Evolutionary conservation across 352 stramenopile genomes (phyloP).

Genomic region (Phytophthora brassicae): DNA sequence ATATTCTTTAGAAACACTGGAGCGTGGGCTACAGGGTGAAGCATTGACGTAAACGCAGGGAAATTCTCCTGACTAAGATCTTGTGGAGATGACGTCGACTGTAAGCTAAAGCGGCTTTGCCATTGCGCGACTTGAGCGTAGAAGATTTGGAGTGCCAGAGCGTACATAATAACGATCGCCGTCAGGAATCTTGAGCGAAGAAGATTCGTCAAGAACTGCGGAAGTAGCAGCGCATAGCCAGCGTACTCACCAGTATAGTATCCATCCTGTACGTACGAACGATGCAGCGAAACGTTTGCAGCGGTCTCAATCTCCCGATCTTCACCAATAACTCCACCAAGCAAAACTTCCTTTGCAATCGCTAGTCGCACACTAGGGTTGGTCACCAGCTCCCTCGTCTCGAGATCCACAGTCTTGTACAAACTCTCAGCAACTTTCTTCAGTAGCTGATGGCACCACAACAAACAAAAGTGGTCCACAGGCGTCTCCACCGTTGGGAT

Average conservation of each 20-base stretch:
- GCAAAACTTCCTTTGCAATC: conserved; percentile 43
- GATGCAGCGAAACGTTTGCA: conserved; percentile 40
- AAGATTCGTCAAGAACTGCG: conserved; percentile 49
- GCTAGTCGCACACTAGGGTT: conserved; percentile 43
- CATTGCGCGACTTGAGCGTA: conserved; percentile 62
- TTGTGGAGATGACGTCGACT: conserved; percentile 25
- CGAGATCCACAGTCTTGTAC: conserved; percentile 55
- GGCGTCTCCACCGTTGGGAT: conserved; percentile 65
- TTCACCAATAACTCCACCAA: conserved; percentile 24
- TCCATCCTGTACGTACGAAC: conserved; percentile 47
- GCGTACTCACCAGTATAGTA: conserved; percentile 56
- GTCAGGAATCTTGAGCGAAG: conserved; percentile 49
- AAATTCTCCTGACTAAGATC: conserved; percentile 39
- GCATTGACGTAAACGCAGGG: conserved; percentile 58
- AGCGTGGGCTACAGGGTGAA: conserved; percentile 53
- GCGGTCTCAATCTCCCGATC: conserved; percentile 15
- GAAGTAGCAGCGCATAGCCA: conserved; percentile 46
- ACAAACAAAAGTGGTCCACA: conserved; percentile 80
- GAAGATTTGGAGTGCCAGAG: conserved; percentile 65
- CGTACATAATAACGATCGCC: conserved; percentile 66
- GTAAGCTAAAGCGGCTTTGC: conserved; percentile 65
- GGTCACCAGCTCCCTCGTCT: conserved; percentile 46
- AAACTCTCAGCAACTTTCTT: conserved; percentile 63
- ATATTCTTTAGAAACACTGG: conserved; percentile 37
- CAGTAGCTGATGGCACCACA: conserved; percentile 87